These are phyloP conservation scores for Penicillium sp. DNA, from an alignment of 2,329 filamentous ascomycete genomes.

Conservation along the genomic window DNA sequence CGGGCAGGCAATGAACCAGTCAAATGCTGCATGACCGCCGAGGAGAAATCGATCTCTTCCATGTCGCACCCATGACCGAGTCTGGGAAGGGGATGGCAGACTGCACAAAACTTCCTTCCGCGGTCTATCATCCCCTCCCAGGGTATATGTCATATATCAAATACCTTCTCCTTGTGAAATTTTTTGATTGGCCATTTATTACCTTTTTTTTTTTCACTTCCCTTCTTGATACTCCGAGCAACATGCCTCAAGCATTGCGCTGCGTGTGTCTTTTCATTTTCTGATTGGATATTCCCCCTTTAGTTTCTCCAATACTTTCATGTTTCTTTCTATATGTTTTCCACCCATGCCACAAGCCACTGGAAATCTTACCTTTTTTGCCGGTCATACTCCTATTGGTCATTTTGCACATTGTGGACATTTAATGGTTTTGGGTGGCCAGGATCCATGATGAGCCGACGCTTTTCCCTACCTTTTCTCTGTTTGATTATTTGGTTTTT, in stretches of 20 bases:
- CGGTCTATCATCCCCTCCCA: constrained; percentile 21
- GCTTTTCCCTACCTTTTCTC: constrained; percentile 12
- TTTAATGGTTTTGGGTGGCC: constrained; percentile 19
- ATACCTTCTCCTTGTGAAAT: constrained; percentile 23
- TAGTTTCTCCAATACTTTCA: constrained; percentile 24
- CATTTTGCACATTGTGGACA: constrained; percentile 9
- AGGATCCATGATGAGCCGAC: constrained; percentile 15
- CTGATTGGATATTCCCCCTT: constrained; percentile 34
- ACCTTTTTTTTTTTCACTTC: constrained; percentile 11
- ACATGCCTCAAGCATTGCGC: constrained; percentile 5
- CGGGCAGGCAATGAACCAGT: background rate
- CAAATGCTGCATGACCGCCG: background rate
- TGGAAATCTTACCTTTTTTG: constrained; percentile 15
- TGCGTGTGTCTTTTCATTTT: constrained; percentile 20
- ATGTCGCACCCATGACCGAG: background rate
- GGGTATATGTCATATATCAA: constrained; percentile 25
- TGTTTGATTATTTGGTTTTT: constrained; percentile 5
- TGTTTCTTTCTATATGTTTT: constrained; percentile 11
- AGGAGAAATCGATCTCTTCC: too few species aligned
- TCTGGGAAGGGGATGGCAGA: constrained; percentile 5
- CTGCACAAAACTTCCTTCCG: constrained; percentile 24
- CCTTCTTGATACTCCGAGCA: constrained; percentile 22
- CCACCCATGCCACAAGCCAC: constrained; percentile 11
- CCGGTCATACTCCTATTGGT: constrained; percentile 15
- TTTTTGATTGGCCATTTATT: constrained; percentile 20